A percentile compares a stretch with the other conserved stretches of the same genome.
Evolutionary conservation across 2,329 filamentous ascomycete genomes (phyloP).

Genomic region (Aspergillus sp.): DNA sequence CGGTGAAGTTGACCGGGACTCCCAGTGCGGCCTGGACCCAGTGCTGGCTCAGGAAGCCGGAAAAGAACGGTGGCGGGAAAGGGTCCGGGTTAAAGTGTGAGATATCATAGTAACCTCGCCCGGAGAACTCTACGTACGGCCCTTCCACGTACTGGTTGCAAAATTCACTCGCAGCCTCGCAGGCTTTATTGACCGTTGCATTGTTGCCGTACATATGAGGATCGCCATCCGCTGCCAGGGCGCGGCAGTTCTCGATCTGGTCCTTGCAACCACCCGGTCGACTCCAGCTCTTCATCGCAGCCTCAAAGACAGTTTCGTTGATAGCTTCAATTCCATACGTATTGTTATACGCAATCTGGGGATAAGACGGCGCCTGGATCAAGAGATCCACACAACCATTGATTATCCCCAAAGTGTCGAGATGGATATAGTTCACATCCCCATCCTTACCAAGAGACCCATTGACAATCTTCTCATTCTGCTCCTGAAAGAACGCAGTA

Average conservation of each 20-base stretch:
- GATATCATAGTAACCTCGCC: slow-evolving; percentile 55
- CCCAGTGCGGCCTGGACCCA: slow-evolving; percentile 56
- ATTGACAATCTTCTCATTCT: slow-evolving; percentile 37
- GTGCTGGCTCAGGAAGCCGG: slow-evolving; percentile 53
- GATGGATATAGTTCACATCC: slow-evolving; percentile 32
- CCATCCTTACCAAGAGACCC: slow-evolving; percentile 19
- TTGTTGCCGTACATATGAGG: slow-evolving; percentile 46
- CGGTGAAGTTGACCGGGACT: slow-evolving; percentile 56
- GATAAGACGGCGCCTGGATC: slow-evolving; percentile 45
- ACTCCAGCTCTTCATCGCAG: slow-evolving; percentile 42
- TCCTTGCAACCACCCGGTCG: slow-evolving; percentile 50
- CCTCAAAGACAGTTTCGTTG: slow-evolving; percentile 44
- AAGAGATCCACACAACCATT: slow-evolving; percentile 53
- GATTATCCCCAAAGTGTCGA: slow-evolving; percentile 53
- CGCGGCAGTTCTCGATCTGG: slow-evolving; percentile 48
- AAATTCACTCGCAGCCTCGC: slow-evolving; percentile 40
- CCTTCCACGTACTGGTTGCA: slow-evolving; percentile 44
- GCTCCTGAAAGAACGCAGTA: slow-evolving; percentile 35
- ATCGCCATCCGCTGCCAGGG: slow-evolving; percentile 44
- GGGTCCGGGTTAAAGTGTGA: slow-evolving; percentile 48
- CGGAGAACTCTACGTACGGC: slow-evolving; percentile 37
- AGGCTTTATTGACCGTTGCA: slow-evolving; percentile 41
- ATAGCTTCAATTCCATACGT: slow-evolving; percentile 53
- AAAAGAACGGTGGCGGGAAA: slow-evolving; percentile 49
- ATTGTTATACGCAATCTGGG: slow-evolving; percentile 53